A percentile compares a stretch with the other conserved stretches of the same genome.
phyloP scores from a whole-genome alignment of 2,329 filamentous ascomycete species.

The Colletotrichum costaricense region DNA sequence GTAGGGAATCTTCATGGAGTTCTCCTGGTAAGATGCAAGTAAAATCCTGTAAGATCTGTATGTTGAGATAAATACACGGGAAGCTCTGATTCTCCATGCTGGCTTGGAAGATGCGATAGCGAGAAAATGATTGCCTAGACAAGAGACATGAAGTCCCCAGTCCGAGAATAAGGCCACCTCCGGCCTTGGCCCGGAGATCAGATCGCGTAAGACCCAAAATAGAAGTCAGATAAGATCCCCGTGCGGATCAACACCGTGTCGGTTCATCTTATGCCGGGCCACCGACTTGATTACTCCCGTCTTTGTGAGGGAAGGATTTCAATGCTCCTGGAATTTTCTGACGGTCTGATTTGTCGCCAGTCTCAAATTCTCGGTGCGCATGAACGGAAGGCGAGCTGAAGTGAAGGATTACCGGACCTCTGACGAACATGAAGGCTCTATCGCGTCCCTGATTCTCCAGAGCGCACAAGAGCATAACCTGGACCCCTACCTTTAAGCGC shows the following conservation, averaged over 20 bases:
- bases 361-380: not conserved
- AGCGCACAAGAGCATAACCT: not conserved
- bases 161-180: constrained; percentile 6
- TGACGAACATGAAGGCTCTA: not conserved
- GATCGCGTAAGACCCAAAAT: constrained; percentile 8
- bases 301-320: not conserved
- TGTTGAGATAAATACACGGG: too few relatives aligned
- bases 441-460: not conserved
- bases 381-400: not conserved
- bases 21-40: too few relatives aligned
- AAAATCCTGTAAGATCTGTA: too few relatives aligned
- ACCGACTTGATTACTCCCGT: not conserved
- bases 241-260: constrained; percentile 3
- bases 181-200: constrained; percentile 14
- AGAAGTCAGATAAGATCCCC: constrained; percentile 1
- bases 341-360: not conserved
- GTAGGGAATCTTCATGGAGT: too few relatives aligned
- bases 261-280: constrained; percentile 11
- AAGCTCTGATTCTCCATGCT: too few relatives aligned
- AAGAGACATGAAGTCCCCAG: not conserved
- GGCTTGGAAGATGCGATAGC: not conserved
- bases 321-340: not conserved
- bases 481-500: not conserved
- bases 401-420: not conserved
- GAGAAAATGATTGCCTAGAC: not conserved